Percentiles rank a stretch among this genome's conserved stretches.
Conservation (phyloP, 2,329 filamentous ascomycete genomes). For the Drechslerella dactyloides region DNA sequence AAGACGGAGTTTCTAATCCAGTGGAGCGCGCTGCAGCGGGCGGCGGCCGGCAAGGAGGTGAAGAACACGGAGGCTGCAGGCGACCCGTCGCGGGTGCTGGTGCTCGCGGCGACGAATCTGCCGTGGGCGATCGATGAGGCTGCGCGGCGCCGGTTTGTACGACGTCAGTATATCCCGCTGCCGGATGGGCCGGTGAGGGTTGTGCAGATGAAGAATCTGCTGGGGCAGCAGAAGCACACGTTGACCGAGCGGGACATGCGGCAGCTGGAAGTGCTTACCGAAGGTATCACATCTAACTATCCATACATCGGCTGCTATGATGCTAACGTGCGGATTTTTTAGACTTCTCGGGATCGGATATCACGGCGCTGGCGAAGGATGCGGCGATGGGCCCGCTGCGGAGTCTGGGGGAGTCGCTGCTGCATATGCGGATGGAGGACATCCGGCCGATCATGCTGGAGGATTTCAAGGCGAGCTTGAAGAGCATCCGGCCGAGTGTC, state of each 20-base stretch:
- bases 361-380: constrained; percentile 94
- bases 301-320: background rate
- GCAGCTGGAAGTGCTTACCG: constrained; percentile 77
- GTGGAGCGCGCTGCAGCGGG: constrained; percentile 91
- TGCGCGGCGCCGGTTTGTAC: constrained; percentile 83
- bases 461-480: constrained; percentile 84
- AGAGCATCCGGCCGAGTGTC: constrained; percentile 87
- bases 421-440: constrained; percentile 92
- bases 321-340: constrained; percentile 32
- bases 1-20: constrained; percentile 98
- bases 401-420: constrained; percentile 83
- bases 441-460: constrained; percentile 82
- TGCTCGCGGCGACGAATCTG: constrained; percentile 92
- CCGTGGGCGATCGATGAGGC: constrained; percentile 99
- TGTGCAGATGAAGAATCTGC: constrained; percentile 76
- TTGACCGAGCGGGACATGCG: constrained; percentile 75
- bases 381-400: constrained; percentile 95
- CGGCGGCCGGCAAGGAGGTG: constrained; percentile 80
- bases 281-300: constrained; percentile 66
- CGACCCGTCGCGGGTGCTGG: constrained; percentile 85
- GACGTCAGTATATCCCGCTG: constrained; percentile 92
- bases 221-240: constrained; percentile 86
- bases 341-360: constrained; percentile 98
- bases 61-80: constrained; percentile 64
- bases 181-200: constrained; percentile 83